These are phyloP conservation scores for Aspergillus baeticus DNA, from an alignment of 495 filamentous ascomycete species.

Conservation along the genomic window DNA sequence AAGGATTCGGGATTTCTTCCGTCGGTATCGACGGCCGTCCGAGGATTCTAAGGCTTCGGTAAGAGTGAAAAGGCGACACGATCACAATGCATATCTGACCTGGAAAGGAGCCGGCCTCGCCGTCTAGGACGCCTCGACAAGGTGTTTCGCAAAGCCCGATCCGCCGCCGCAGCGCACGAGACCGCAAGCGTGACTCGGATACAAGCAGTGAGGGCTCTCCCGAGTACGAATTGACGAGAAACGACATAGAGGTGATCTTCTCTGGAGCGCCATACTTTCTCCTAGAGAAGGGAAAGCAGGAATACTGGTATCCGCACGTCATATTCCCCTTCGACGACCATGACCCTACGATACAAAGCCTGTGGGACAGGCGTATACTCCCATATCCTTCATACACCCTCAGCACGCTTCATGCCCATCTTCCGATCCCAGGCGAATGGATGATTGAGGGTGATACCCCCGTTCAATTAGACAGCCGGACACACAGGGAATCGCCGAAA, in stretches of 20 bases:
- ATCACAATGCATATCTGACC: background rate
- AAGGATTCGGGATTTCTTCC: conserved; percentile 31
- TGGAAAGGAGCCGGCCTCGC: background rate
- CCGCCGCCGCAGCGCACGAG: background rate
- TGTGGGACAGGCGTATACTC: conserved; percentile 55
- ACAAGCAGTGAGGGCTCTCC: background rate
- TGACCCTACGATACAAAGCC: conserved; percentile 56
- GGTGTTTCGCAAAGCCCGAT: background rate
- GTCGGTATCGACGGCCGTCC: conserved; percentile 20
- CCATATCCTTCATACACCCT: conserved; percentile 47
- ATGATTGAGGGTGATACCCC: conserved; percentile 32
- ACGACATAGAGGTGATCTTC: conserved; percentile 67
- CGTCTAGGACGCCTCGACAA: background rate
- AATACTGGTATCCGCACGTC: conserved; percentile 59
- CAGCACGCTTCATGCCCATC: conserved; percentile 46
- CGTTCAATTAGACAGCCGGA: conserved; percentile 26
- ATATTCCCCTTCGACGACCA: conserved; percentile 69
- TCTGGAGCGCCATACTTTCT: conserved; percentile 78
- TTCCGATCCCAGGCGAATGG: conserved; percentile 41
- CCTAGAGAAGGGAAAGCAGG: conserved; percentile 48
- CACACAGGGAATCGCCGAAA: conserved; percentile 27
- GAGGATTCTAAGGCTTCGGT: background rate
- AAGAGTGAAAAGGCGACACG: background rate
- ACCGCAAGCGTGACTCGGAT: background rate
- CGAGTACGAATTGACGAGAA: conserved; percentile 43